Percentiles rank a stretch among this genome's conserved stretches.
These are phyloP conservation scores for Arabidopsis arenosa DNA, from an alignment of 345 rosid species.

Conservation along the genomic window DNA sequence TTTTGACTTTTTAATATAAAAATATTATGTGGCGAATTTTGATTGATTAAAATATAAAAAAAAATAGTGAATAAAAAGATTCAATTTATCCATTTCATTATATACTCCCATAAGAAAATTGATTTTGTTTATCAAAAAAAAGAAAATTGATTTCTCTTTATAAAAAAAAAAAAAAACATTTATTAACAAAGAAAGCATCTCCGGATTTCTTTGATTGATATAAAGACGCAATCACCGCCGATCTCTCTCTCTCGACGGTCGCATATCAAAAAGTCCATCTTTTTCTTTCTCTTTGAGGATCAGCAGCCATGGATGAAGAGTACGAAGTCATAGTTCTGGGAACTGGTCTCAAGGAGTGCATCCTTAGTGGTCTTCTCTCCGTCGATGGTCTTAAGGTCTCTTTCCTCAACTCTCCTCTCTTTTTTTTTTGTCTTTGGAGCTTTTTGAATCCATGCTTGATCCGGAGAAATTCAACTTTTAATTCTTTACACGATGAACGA, in stretches of 20 bases:
- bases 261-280: not conserved
- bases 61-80: too few species aligned
- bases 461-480: not conserved
- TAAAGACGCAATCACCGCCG: slow-evolving; percentile 35
- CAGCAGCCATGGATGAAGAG: slow-evolving; percentile 81
- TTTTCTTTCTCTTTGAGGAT: slow-evolving; percentile 15
- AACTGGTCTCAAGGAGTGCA: slow-evolving; percentile 99
- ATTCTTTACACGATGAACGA: not conserved
- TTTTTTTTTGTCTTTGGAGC: too few species aligned
- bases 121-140: too few species aligned
- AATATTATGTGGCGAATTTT: too few species aligned
- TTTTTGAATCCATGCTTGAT: slow-evolving; percentile 4
- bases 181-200: too few species aligned
- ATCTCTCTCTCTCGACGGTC: slow-evolving; percentile 9
- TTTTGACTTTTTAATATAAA: too few species aligned
- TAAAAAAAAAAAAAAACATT: too few species aligned
- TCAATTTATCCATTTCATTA: too few species aligned
- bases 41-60: too few species aligned
- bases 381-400: slow-evolving; percentile 96
- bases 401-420: not conserved
- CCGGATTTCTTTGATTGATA: not conserved
- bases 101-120: too few species aligned
- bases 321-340: slow-evolving; percentile 92
- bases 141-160: too few species aligned
- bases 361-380: slow-evolving; percentile 98